A percentile compares a stretch with the other conserved stretches of the same genome.
Evolutionary conservation across 345 rosid genomes (phyloP).

Genomic region (Linum lewisii): DNA sequence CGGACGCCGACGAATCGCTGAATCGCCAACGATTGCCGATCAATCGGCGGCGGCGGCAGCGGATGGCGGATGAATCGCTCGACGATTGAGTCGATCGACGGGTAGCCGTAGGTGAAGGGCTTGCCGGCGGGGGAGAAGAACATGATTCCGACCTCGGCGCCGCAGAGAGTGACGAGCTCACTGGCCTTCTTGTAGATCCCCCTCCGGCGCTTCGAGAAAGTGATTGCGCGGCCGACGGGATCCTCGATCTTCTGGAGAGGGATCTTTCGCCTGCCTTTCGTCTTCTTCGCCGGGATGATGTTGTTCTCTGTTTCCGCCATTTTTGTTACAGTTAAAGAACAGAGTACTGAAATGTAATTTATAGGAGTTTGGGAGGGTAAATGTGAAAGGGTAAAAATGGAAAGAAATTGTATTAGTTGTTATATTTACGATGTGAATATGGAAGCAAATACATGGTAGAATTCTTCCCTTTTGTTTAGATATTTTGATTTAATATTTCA

Average conservation of each 20-base stretch:
- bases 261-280: constrained; percentile 16
- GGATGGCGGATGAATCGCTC: constrained; percentile 12
- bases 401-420: too few species aligned
- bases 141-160: constrained; percentile 5
- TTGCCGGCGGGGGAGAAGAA: constrained; percentile 12
- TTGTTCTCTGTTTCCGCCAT: background rate
- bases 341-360: background rate
- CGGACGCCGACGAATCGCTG: constrained; percentile 27
- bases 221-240: constrained; percentile 15
- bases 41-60: background rate
- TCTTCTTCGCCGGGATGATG: constrained; percentile 14
- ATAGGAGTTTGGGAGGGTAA: too few species aligned
- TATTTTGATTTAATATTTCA: too few species aligned
- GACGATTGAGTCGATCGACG: constrained; percentile 10
- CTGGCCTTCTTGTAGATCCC: constrained; percentile 35
- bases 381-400: too few species aligned
- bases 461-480: too few species aligned
- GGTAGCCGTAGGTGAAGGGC: constrained; percentile 10
- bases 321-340: background rate
- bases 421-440: too few species aligned
- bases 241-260: constrained; percentile 17
- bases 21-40: constrained; percentile 7
- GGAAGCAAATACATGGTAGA: too few species aligned
- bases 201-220: constrained; percentile 33
- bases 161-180: constrained; percentile 16